These are phyloP conservation scores for Blastobotrys proliferans DNA, from an alignment of 1,139 yeast species.

Conservation along the genomic window DNA sequence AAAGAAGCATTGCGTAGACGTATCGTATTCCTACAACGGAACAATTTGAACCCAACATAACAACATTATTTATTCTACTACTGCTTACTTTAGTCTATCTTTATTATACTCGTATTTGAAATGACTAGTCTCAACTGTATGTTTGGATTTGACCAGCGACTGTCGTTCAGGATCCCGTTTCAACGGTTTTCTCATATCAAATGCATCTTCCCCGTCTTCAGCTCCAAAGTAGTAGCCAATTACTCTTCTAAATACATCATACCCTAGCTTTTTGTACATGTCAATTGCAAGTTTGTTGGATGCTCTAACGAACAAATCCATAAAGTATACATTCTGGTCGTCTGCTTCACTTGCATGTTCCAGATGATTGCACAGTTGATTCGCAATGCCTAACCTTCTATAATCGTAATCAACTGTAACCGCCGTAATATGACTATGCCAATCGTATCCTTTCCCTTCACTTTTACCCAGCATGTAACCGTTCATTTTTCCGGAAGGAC, in stretches of 20 bases:
- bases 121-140: slow-evolving; percentile 26
- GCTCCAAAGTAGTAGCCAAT: slow-evolving; percentile 63
- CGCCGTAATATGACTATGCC: slow-evolving; percentile 98
- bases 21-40: too few relatives aligned
- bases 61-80: too few relatives aligned
- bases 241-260: slow-evolving; percentile 78
- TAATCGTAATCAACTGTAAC: slow-evolving; percentile 84
- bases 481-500: slow-evolving; percentile 32
- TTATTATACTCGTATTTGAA: slow-evolving; percentile 23
- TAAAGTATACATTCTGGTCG: slow-evolving; percentile 60
- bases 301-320: slow-evolving; percentile 87
- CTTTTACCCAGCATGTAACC: slow-evolving; percentile 86
- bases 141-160: slow-evolving; percentile 26
- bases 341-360: slow-evolving; percentile 63
- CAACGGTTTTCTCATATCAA: slow-evolving; percentile 52
- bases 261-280: slow-evolving; percentile 81
- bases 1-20: too few relatives aligned
- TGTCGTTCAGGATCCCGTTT: slow-evolving; percentile 47
- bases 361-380: slow-evolving; percentile 63
- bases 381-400: slow-evolving; percentile 79
- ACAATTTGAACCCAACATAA: too few relatives aligned
- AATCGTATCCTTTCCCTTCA: slow-evolving; percentile 77
- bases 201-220: slow-evolving; percentile 73
- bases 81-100: slow-evolving; percentile 13
- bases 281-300: slow-evolving; percentile 76